Percentiles rank a stretch among this genome's conserved stretches.
phyloP scores from a whole-genome alignment of 176 grass and related monocot genomes.

The Triticum timopheevii region DNA sequence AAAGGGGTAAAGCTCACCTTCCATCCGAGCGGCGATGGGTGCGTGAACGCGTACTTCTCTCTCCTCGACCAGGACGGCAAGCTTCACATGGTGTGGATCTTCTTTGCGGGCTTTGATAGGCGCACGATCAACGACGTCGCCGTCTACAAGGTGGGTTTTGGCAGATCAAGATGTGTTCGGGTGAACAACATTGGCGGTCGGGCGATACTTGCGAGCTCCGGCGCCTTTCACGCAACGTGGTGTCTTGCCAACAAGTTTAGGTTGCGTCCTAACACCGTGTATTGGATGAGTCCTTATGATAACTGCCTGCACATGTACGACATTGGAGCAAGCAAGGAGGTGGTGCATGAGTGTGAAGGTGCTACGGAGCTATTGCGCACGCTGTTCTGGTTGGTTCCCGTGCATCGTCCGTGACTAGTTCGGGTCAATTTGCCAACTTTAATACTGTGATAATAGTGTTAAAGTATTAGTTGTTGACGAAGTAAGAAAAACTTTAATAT shows the following conservation, averaged over 20 bases:
- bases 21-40: background rate
- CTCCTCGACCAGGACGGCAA: background rate
- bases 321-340: background rate
- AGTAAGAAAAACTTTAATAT: background rate
- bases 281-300: background rate
- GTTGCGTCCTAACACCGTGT: background rate
- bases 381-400: background rate
- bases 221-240: background rate
- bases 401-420: background rate
- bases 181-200: background rate
- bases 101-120: background rate
- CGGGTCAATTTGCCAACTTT: background rate
- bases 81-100: background rate
- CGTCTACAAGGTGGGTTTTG: background rate
- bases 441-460: background rate
- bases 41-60: background rate
- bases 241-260: background rate
- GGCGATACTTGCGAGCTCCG: background rate
- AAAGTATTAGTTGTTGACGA: background rate
- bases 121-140: background rate
- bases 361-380: background rate
- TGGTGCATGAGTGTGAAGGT: background rate
- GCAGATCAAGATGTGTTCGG: background rate
- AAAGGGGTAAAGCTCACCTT: background rate
- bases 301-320: background rate